Conservation (phyloP, 2,329 filamentous ascomycete genomes). For the Cercospora berteroae region DNA sequence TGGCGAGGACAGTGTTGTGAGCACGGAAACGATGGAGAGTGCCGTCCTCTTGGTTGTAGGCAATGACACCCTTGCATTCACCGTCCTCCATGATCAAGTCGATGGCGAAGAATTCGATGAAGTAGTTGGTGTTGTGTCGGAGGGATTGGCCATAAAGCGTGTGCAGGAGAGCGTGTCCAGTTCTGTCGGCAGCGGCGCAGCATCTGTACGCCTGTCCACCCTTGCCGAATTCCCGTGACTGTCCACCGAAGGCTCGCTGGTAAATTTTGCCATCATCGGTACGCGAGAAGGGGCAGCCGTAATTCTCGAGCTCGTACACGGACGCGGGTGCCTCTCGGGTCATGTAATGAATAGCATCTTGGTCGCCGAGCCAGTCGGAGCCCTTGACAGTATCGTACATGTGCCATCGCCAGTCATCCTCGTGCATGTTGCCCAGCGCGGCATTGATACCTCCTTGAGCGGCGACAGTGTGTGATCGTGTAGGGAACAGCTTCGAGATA, state of each 20-base stretch:
- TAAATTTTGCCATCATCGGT: constrained; percentile 97
- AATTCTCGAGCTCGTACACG: constrained; percentile 94
- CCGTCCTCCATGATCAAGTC: constrained; percentile 98
- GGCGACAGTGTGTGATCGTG: constrained; percentile 79
- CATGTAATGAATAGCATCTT: constrained; percentile 99
- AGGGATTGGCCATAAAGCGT: constrained; percentile 97
- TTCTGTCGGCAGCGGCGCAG: constrained; percentile 93
- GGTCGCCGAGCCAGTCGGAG: constrained; percentile 94
- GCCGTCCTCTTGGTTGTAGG: constrained; percentile 98
- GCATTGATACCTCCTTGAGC: constrained; percentile 79
- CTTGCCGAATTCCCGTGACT: constrained; percentile 92
- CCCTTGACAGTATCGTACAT: constrained; percentile 99
- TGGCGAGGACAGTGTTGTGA: constrained; percentile 94
- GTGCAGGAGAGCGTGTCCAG: constrained; percentile 94
- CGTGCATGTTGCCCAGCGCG: constrained; percentile 91
- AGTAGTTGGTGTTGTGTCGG: constrained; percentile 98
- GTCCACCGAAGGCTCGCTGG: constrained; percentile 97
- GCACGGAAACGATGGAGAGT: constrained; percentile 95
- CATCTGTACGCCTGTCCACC: constrained; percentile 97
- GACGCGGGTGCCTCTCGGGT: constrained; percentile 88
- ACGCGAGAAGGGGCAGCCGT: constrained; percentile 94
- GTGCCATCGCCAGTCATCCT: constrained; percentile 98
- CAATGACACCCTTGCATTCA: constrained; percentile 92
- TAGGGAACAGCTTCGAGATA: constrained; percentile 83
- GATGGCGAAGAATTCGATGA: constrained; percentile 98